These are phyloP conservation scores for Lanmaoa pseudosensibilis DNA, from an alignment of 768 basidiomycete genomes.

Conservation along the genomic window DNA sequence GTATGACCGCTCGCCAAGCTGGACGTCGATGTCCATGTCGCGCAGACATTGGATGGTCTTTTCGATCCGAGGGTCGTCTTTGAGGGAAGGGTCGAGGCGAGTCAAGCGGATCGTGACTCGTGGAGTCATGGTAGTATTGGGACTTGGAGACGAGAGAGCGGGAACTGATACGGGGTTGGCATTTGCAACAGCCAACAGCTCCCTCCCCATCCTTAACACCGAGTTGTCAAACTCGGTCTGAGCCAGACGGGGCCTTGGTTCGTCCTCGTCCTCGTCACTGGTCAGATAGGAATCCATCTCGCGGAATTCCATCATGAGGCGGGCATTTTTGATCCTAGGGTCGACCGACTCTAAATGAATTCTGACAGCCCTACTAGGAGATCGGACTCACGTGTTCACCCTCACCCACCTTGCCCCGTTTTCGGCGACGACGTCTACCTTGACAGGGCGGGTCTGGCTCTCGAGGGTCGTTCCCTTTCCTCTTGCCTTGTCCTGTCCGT, in stretches of 20 bases:
- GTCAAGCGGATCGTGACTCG: slow-evolving; percentile 65
- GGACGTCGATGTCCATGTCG: slow-evolving; percentile 64
- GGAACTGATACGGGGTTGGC: slow-evolving; percentile 46
- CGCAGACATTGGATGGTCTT: slow-evolving; percentile 56
- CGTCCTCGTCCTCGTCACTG: slow-evolving; percentile 46
- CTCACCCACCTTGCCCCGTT: slow-evolving; percentile 78
- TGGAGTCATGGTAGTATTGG: slow-evolving; percentile 33
- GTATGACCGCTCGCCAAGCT: slow-evolving; percentile 57
- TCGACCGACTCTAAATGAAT: slow-evolving; percentile 1
- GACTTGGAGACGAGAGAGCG: neutral
- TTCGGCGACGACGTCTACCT: slow-evolving; percentile 80
- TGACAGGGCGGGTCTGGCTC: slow-evolving; percentile 37
- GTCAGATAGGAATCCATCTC: slow-evolving; percentile 83
- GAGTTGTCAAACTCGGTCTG: slow-evolving; percentile 69
- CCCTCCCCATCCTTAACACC: slow-evolving; percentile 66
- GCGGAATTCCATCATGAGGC: slow-evolving; percentile 75
- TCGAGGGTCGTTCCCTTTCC: neutral
- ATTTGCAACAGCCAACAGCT: slow-evolving; percentile 63
- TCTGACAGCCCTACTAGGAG: neutral
- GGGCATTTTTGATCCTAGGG: slow-evolving; percentile 72
- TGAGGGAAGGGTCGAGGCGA: slow-evolving; percentile 51
- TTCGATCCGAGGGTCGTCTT: slow-evolving; percentile 55
- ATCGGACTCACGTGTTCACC: slow-evolving; percentile 74
- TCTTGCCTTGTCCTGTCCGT: neutral
- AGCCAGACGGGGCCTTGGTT: slow-evolving; percentile 41